Base-by-base conservation (phyloP, 2,329 filamentous ascomycete genomes). In the Tolypocladium sp. region DNA sequence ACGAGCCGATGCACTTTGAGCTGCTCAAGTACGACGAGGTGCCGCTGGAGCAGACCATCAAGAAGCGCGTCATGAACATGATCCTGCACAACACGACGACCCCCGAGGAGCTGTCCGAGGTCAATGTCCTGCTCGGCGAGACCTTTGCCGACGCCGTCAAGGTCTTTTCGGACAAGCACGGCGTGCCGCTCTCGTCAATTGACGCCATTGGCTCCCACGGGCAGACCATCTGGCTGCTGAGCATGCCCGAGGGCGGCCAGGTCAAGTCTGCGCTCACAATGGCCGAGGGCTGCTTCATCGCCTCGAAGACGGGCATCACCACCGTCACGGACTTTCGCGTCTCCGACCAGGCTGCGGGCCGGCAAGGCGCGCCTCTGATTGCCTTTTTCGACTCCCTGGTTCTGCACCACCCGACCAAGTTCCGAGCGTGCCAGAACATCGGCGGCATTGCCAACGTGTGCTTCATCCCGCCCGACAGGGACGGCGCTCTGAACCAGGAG, bases 371-470 rank as follows among this genome's bases (percentile, higher is more conserved):
- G 12, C 77, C 80, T 0, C 70, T 82, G n/a, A 76, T 79, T 60
- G 77, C 74, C 7, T 81, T 82, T 61, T 79, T 83, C 64, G 78
- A 83, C 58, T 72, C 75, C 0, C 66, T 81, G 4, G 61, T 82
- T 1, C 70, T 83, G 4, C 77, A 78, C 58, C 77, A 83, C 63
- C 78, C 82, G 0, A 79, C 70, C 4, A 84, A 82, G 68, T 71
- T 83, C 9, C 78, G 83, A 33, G 81, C 80, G 2, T 85, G 82
- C 67, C 81, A 86, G 65, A 85, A 85, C 65, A 85, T 86, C 58
- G 82, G 82, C 56, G 82, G 83, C 38, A 83, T 86, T 49, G 80
- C 79, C 37, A 86, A 83, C 63, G 79, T 86, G 30, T 85, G 79
- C 70, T 84, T 85, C 69, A 81, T 85, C 56, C 81, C 80, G 3